Base-by-base conservation (phyloP, 2,329 filamentous ascomycete species). In the Emericellopsis cladophorae region DNA sequence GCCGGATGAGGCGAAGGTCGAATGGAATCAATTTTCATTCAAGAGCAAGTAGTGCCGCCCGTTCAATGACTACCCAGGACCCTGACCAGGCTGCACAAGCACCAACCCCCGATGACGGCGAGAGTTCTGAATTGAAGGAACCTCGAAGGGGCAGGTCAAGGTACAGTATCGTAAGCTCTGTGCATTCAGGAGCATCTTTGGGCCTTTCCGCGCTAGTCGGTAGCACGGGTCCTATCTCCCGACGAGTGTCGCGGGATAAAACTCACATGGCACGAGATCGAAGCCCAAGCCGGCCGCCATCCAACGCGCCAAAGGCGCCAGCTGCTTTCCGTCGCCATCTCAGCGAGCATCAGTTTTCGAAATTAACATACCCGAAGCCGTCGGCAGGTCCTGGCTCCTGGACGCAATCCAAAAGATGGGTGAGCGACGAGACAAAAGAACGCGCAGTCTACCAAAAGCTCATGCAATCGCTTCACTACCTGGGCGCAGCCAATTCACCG, bases 371-470 rank as follows among this genome's bases (percentile, higher is more conserved):
- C 16, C 37, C 15, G 14, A 24, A 38, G 14, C 14, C 34, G 4
- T 22, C 42, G 12, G 7, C 40, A 33, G 50, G 56, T 7, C 34
- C 49, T 22, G 58, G 52, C 24, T 50, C 51, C 16, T 64, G 61
- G 60, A 54, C 60, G 12, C 57, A 62, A 31, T 64, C 61, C 37
- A 61, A 55, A 46, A 54, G 54, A 40, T 66, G 62, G 62, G 49
- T 55, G n/a, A 64, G 59, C 45, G 44, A 51, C 9, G 52, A 54
- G 32, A 55, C 54, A 16, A 54, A 52, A 34, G 57, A 60, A 38
- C 54, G 55, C n/a, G 50, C 46, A 24, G 50, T 45, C 5, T 65
- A 60, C 42, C 49, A 57, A n/a, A 63, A 53, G 45, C 51, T 60
- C 49, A 49, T 51, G 48, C 46, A 51, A n/a, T 59, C 59, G 36